Base-by-base conservation (phyloP, 2,329 filamentous ascomycete species). In the Ophiocordyceps camponoti-leonardi region DNA sequence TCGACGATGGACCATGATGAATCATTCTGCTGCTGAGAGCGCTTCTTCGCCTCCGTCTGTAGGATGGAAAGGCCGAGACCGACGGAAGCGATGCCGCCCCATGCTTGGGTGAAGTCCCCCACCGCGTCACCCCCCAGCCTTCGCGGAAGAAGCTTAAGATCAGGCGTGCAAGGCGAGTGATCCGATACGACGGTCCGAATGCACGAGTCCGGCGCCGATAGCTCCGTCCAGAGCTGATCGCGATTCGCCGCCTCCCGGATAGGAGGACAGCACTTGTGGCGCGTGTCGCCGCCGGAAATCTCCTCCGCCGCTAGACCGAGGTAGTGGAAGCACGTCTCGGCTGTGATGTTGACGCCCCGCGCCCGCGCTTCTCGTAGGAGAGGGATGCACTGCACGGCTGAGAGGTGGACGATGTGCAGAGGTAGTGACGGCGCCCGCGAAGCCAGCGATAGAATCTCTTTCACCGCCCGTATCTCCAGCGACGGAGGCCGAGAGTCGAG, bases 291-390 rank as follows among this genome's bases (percentile, higher is more conserved):
- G 51, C 86, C 77, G 47, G 77, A 72, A 47, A 95, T 84, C 51
- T 81, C 72, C 65, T 95, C 88, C 0, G 87, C 80, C 0, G 85
- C 81, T 2, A 95, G 72, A 4, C 83, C 83, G 14, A 95, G 77
- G 63, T 94, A 95, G 68, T 94, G 88, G 72, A 93, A 94, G 67
- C 88, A 94, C 3, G 88, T 94, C 66, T 94, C 88, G 46, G 88
- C 87, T 1, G 87, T 94, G 65, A 95, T 86, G 56, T 87, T 85
- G 58, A 93, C 67, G 41, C 88, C 88, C 2, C 69, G 65, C 4
- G 70, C 67, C 30, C 86, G 78, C 12, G 88, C 88, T 48, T 77
- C 72, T 49, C 79, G 78, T 45, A 94, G 73, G 46, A 93, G 68
- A 0, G 86, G 86, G 48, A 94, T 90, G 41, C 83, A 85, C 60